Conservation (phyloP, 257 asterid genomes). For the Salvia miltiorrhiza region DNA sequence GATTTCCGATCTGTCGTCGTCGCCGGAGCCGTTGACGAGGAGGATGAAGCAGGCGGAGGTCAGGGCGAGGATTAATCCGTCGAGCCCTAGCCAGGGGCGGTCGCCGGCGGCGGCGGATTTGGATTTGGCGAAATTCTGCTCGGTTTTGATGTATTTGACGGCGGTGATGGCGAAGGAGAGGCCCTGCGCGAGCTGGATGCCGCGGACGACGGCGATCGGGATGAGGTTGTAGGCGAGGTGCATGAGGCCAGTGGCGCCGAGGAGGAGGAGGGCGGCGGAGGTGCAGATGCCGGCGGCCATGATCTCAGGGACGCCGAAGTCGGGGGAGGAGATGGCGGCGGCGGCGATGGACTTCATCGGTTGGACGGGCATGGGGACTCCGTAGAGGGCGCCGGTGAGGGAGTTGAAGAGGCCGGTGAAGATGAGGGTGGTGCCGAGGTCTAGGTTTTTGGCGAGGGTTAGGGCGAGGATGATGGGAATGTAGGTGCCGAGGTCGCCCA, state of each 20-base stretch:
- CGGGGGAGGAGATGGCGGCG: constrained; percentile 54
- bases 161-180: constrained; percentile 70
- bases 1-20: constrained; percentile 27
- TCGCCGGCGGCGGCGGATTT: constrained; percentile 45
- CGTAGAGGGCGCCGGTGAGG: constrained; percentile 65
- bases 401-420: constrained; percentile 69
- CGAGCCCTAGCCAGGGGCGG: constrained; percentile 73
- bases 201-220: constrained; percentile 70
- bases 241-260: constrained; percentile 69
- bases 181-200: constrained; percentile 86
- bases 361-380: constrained; percentile 85
- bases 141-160: constrained; percentile 54
- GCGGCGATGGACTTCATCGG: constrained; percentile 93
- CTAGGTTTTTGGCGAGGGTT: constrained; percentile 62
- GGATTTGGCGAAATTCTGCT: constrained; percentile 52
- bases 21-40: constrained; percentile 54
- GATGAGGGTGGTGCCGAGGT: constrained; percentile 69
- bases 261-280: constrained; percentile 42
- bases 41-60: constrained; percentile 58
- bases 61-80: constrained; percentile 62
- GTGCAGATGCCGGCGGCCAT: constrained; percentile 89
- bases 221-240: constrained; percentile 51
- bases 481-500: constrained; percentile 85
- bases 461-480: constrained; percentile 64
- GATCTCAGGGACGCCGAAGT: constrained; percentile 63